A percentile compares a stretch with the other conserved stretches of the same genome.
These are phyloP conservation scores for Fimicolochytrium jonesii DNA, from an alignment of 192 early-diverging fungal genomes.

Conservation along the genomic window DNA sequence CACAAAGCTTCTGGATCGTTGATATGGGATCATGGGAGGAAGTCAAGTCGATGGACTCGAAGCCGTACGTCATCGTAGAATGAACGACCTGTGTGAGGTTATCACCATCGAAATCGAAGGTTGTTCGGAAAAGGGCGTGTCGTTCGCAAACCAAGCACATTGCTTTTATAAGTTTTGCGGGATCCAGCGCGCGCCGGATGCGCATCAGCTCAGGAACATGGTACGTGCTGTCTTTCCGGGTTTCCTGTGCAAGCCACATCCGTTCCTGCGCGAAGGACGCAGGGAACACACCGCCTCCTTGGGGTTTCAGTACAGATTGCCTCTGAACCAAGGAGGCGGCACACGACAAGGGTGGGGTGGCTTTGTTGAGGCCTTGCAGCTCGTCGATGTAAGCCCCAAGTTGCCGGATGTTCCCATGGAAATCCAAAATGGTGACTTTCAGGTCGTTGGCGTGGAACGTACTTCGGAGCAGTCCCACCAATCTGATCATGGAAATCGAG, in stretches of 20 bases:
- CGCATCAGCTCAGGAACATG: background rate
- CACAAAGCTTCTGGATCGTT: background rate
- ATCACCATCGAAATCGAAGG: conserved; percentile 5
- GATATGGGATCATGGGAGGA: background rate
- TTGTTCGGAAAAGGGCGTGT: conserved; percentile 8
- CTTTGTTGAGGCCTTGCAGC: too few species aligned
- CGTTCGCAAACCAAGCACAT: background rate
- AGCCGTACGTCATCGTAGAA: background rate
- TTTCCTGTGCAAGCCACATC: conserved; percentile 16
- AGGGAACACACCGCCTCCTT: too few species aligned
- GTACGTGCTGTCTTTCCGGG: background rate
- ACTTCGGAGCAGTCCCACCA: background rate
- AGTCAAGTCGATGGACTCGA: background rate
- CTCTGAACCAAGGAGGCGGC: too few species aligned
- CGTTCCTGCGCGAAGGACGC: conserved; percentile 6
- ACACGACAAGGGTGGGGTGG: too few species aligned
- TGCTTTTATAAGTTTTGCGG: background rate
- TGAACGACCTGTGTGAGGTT: conserved; percentile 3
- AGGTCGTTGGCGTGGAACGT: background rate
- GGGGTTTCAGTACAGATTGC: too few species aligned
- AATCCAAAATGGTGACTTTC: background rate
- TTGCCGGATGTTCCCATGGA: too few species aligned
- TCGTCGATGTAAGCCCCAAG: background rate
- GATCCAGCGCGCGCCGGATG: background rate
- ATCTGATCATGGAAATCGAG: conserved; percentile 6